Conservation (phyloP, 768 basidiomycete genomes). For the Lyophyllum shimeji region DNA sequence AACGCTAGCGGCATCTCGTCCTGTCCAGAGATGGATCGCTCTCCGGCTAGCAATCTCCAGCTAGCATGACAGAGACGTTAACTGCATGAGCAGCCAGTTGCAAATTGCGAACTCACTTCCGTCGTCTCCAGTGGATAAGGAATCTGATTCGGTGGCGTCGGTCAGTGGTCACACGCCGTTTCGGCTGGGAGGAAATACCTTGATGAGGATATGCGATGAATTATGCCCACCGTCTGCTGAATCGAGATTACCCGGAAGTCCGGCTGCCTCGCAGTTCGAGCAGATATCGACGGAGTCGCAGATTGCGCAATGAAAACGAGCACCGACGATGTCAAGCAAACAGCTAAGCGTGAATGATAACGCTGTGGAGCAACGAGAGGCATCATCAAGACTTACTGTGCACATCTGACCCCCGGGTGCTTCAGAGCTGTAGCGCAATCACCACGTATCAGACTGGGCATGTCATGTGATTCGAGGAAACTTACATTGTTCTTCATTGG, state of each 20-base stretch:
- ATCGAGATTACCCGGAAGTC: slow-evolving; percentile 80
- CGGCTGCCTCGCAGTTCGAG: slow-evolving; percentile 83
- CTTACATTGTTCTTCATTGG: slow-evolving; percentile 63
- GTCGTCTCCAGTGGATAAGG: slow-evolving; percentile 76
- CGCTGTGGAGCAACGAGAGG: not conserved
- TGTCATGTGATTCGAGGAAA: slow-evolving; percentile 2
- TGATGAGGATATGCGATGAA: slow-evolving; percentile 92
- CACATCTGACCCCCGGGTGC: slow-evolving; percentile 82
- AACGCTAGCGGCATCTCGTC: slow-evolving; percentile 68
- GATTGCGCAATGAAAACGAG: slow-evolving; percentile 89
- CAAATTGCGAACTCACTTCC: slow-evolving; percentile 45
- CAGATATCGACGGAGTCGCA: slow-evolving; percentile 87
- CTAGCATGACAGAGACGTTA: slow-evolving; percentile 19
- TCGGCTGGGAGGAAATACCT: slow-evolving; percentile 45
- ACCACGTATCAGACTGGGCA: not conserved
- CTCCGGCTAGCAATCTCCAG: slow-evolving; percentile 69
- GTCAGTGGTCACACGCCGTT: not conserved
- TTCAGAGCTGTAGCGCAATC: slow-evolving; percentile 54
- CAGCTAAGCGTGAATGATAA: slow-evolving; percentile 61
- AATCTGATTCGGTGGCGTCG: slow-evolving; percentile 53
- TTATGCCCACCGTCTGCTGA: slow-evolving; percentile 75
- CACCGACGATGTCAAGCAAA: slow-evolving; percentile 85
- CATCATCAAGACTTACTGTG: slow-evolving; percentile 59
- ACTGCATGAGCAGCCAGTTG: not conserved
- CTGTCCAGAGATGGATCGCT: slow-evolving; percentile 75